Evolutionary conservation across 1,284 basidiomycete species (phyloP).

Genomic region (Pseudozyma sp.): DNA sequence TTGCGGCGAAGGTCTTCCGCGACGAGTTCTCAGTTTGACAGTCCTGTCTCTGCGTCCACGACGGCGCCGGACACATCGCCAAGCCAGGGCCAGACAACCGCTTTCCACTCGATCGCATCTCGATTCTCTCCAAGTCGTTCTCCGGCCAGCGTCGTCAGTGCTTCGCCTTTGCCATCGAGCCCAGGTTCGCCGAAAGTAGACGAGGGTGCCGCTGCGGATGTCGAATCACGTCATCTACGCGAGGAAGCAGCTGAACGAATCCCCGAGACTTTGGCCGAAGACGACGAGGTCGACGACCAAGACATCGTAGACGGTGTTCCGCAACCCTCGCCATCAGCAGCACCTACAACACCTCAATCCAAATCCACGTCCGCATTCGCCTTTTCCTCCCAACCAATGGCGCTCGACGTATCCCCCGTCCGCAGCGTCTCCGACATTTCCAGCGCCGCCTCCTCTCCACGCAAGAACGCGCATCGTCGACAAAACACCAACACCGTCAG

Average conservation of each 20-base stretch:
- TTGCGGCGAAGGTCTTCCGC: constrained; percentile 14
- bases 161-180: constrained; percentile 18
- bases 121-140: constrained; percentile 4
- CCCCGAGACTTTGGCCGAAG: constrained; percentile 33
- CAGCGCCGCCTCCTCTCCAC: constrained; percentile 39
- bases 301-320: background rate
- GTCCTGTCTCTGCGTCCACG: constrained; percentile 8
- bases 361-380: constrained; percentile 13
- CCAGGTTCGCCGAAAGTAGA: constrained; percentile 31
- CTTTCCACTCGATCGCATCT: constrained; percentile 4
- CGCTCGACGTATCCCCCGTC: constrained; percentile 33
- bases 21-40: constrained; percentile 19
- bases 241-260: constrained; percentile 26
- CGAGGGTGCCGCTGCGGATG: constrained; percentile 21
- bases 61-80: constrained; percentile 7
- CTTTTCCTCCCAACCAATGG: constrained; percentile 41
- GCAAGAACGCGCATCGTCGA: constrained; percentile 40
- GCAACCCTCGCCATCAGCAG: background rate
- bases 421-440: constrained; percentile 19
- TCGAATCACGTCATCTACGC: constrained; percentile 19
- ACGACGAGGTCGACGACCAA: constrained; percentile 10
- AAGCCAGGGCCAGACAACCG: constrained; percentile 1
- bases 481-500: constrained; percentile 42
- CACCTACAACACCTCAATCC: constrained; percentile 17
- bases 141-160: constrained; percentile 11